Percentiles rank a stretch among this genome's conserved stretches.
Conservation (phyloP, 2,329 filamentous ascomycete genomes). For the Botrytis elliptica region DNA sequence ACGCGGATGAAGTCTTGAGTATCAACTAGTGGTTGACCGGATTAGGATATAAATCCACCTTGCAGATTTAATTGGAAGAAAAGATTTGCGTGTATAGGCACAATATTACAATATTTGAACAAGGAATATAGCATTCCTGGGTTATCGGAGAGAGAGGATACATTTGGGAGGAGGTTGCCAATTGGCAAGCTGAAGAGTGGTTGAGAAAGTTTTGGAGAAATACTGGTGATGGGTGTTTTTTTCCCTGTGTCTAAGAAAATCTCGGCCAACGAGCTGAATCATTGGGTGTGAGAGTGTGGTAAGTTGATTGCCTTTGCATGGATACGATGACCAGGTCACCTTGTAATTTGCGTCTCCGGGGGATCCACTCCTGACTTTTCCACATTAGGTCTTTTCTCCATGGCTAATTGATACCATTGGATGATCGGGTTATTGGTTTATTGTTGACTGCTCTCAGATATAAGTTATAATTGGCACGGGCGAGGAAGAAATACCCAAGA, state of each 20-base stretch:
- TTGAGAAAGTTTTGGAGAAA: background rate
- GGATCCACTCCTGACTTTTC: background rate
- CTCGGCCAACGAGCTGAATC: background rate
- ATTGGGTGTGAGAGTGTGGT: background rate
- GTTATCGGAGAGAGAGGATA: background rate
- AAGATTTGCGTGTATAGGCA: background rate
- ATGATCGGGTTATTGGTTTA: background rate
- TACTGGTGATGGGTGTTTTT: slow-evolving; percentile 2
- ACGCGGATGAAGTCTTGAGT: slow-evolving; percentile 12
- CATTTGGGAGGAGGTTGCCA: background rate
- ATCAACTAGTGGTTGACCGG: slow-evolving; percentile 9
- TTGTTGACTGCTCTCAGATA: slow-evolving; percentile 1
- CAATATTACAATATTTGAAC: background rate
- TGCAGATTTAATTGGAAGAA: slow-evolving; percentile 8
- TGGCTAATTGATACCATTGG: slow-evolving; percentile 1
- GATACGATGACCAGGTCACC: background rate
- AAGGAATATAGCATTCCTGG: background rate
- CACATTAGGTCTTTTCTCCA: background rate
- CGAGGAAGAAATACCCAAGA: background rate
- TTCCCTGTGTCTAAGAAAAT: background rate
- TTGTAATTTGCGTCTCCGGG: background rate
- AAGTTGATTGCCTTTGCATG: background rate
- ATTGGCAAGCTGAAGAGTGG: slow-evolving; percentile 14
- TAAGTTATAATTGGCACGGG: background rate
- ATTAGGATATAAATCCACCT: background rate